Evolutionary conservation across 768 basidiomycete genomes (phyloP), one percentile per base, ranked within the genome.

Genomic region (Mycena polygramma): DNA sequence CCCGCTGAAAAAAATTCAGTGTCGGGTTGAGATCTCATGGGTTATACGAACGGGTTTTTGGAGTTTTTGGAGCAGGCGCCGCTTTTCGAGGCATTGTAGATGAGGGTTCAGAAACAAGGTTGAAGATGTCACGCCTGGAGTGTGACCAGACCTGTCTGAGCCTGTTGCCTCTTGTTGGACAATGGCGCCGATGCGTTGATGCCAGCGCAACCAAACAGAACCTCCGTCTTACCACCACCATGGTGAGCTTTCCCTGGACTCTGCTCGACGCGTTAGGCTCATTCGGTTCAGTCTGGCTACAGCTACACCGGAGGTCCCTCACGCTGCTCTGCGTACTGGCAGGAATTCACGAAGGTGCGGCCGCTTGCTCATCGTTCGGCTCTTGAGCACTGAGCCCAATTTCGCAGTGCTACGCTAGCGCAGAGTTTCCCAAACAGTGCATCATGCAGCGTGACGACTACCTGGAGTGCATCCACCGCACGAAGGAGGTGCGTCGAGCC

Each of bases 251-350:
- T 4, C 24, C 13, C 26, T 46, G 2, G 17, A 35, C 10, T 22
- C 43, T 46, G 2, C n/a, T 22, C 24, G 22, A n/a, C 35, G 41
- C 52, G 26, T n/a, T 8, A 1, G 41, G 20, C 67, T 68, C 24
- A 63, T 22, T 39, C 24, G 35, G 30, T 53, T 37, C 30, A 69
- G 69, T 71, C 70, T 26, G 70, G 70, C 24, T 71, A 63, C 70
- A 59, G 70, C 36, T 71, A 71, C 51, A 63, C 70, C 13, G 70
- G 70, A 9, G 70, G 72, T 10, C 68, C 72, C 45, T 70, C 69
- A 17, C 69, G 72, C 66, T 73, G 72, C 48, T 68, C 60, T 20
- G 55, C 72, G 4, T 73, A 64, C 66, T 73, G 72, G 72, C 69
- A 65, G 36, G 69, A 70, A 57, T 73, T 73, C 62, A 61, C 72